Base-by-base conservation (phyloP, 441 rosid species). In the Populus hybrid region DNA sequence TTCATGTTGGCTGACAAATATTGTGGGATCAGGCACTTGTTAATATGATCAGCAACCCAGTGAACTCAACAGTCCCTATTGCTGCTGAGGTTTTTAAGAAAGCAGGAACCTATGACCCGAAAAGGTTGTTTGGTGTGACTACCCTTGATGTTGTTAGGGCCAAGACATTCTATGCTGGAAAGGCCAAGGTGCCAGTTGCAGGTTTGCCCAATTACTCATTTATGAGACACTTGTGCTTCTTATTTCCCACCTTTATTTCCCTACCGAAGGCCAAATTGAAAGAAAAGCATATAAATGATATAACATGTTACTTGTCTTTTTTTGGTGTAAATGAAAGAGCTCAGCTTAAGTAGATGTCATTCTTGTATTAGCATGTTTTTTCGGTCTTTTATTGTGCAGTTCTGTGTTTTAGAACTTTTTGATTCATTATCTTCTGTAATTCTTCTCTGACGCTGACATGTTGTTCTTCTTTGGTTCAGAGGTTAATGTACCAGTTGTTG, bases 91-190 rank as follows among this genome's bases (percentile, higher is more conserved):
- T 96, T 23, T 96, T 96, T 82, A 96, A 92, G 89, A 93, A 92
- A 82, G 99, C 97, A n/a, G 98, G 98, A 72, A 93, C 89, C 12
- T 96, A 91, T 61, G 86, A 96, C 69, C 91, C 84, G 81, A 94
- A 82, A 84, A 93, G 84, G 75, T 81, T 96, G 85, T 94, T 93
- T 79, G 99, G 99, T 70, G 99, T 94, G 14, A 96, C 98, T 10
- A 94, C 95, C 50, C 97, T 96, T 80, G 99, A 96, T 71, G 98
- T 94, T 36, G 97, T 94, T 34, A 89, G 99, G 80, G 99, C 99
- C 67, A 93, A 85, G 87, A 94, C 99, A 81, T 94, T 95, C 89
- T 95, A 92, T 67, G 97, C 98, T 83, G 93, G 91, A 36, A 95
- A 92, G 86, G 97, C 98, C 2, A 89, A 88, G 38, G 89, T 88